A percentile compares a stretch with the other conserved stretches of the same genome.
These are phyloP conservation scores for Chlorociboria aeruginascens DNA, from an alignment of 495 filamentous ascomycete genomes.

Conservation along the genomic window DNA sequence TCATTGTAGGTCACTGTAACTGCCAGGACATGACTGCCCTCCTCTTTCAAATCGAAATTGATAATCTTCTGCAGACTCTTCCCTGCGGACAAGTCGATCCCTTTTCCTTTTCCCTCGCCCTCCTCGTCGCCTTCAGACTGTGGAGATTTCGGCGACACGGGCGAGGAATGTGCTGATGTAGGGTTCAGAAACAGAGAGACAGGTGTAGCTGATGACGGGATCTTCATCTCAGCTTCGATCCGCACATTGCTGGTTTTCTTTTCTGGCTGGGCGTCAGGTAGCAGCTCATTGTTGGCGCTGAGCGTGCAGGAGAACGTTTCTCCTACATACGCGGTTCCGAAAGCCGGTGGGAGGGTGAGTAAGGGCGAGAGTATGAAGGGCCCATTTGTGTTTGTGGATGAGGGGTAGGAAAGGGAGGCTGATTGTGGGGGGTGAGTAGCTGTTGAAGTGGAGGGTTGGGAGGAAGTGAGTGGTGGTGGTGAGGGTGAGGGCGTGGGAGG, in stretches of 20 bases:
- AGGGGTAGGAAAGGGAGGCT: constrained; percentile 16
- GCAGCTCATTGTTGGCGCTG: constrained; percentile 82
- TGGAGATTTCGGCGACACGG: background rate
- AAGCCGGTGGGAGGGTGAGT: constrained; percentile 82
- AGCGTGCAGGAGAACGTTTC: constrained; percentile 91
- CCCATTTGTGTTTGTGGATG: constrained; percentile 3
- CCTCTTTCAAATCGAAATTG: constrained; percentile 79
- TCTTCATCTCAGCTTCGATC: constrained; percentile 90
- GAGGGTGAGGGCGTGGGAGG: constrained; percentile 14
- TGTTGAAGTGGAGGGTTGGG: constrained; percentile 9
- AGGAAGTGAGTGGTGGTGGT: constrained; percentile 1
- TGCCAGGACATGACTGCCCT: constrained; percentile 86
- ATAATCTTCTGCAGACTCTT: constrained; percentile 73
- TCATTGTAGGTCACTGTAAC: constrained; percentile 88
- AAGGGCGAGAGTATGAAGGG: constrained; percentile 34
- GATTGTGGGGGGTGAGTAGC: constrained; percentile 5
- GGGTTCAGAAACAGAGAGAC: constrained; percentile 13
- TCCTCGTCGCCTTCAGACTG: constrained; percentile 4
- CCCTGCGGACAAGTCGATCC: constrained; percentile 46
- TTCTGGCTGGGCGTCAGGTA: constrained; percentile 23
- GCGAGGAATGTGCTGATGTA: constrained; percentile 4
- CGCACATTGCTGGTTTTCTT: constrained; percentile 60
- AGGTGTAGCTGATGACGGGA: constrained; percentile 37
- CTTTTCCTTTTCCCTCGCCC: constrained; percentile 6
- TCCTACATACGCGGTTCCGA: constrained; percentile 90